Evolutionary conservation across 768 basidiomycete species (phyloP), one percentile per base, ranked within the genome.

Genomic region (Suillus weaverae): DNA sequence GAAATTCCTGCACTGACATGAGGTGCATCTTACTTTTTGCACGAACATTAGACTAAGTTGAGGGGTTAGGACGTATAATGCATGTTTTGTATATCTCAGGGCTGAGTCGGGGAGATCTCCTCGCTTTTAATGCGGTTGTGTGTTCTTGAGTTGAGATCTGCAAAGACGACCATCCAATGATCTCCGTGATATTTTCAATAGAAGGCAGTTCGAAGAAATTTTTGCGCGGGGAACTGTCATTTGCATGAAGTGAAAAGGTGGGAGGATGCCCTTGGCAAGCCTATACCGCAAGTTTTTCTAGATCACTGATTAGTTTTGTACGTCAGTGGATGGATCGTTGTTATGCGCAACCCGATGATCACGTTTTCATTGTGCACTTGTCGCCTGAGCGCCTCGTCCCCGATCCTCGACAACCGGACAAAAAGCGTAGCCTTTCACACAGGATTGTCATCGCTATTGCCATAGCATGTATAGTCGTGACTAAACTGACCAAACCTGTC

Each of bases 21-120:
- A 69, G 44, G 56, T 35, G 39, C 65, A 22, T 41, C n/a, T 60
- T 35, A 61, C 39, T 57, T 61, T 57, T 44, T 57, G 55, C 36
- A n/a, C 33, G 30, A 61, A 41, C 51, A 46, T 50, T 64, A 65
- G 61, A 67, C 35, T 62, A 55, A 60, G 48, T 39, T 46, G 64
- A n/a, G 53, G 51, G 38, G 36, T 65, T 63, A 61, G 64, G 64
- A 66, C 64, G 55, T 66, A 66, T 64, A 62, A 66, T 66, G 39
- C 62, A 59, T 64, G n/a, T 54, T 53, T 54, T 65, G 51, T 66
- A 66, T 39, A 65, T 64, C 48, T 64, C 61, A 62, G 35, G 56
- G 39, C 26, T 57, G 56, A 56, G 55, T 20, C 3, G 3, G 35
- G 22, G 11, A 57, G 36, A 39, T 39, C 38, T 56, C n/a, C 35